phyloP scores from a whole-genome alignment of 1,139 yeast species.

The Lodderomyces pseudojiufengensis region DNA sequence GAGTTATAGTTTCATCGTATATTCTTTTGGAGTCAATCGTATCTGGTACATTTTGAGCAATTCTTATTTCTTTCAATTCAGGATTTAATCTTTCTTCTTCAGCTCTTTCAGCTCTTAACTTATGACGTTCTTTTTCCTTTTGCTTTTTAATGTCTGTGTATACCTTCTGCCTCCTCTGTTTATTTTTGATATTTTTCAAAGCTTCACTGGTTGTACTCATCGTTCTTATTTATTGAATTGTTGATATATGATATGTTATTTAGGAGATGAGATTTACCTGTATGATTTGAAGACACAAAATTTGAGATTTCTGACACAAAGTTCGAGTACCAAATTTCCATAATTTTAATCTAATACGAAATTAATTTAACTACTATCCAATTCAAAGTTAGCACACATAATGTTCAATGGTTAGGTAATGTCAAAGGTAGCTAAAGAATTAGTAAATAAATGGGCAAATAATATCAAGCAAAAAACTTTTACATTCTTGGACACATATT shows the following conservation, averaged over 20 bases:
- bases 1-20: conserved; percentile 80
- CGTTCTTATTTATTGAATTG: conserved; percentile 5
- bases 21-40: conserved; percentile 89
- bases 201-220: conserved; percentile 28
- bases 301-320: no score
- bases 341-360: conserved; percentile 1
- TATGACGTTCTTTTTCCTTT: conserved; percentile 73
- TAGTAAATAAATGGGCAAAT: conserved; percentile 18
- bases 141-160: conserved; percentile 73
- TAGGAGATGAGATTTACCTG: conserved; percentile 7
- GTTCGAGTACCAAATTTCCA: not conserved
- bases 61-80: conserved; percentile 72
- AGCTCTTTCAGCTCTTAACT: conserved; percentile 70
- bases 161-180: conserved; percentile 74
- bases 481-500: conserved; percentile 18
- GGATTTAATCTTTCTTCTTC: conserved; percentile 83
- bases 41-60: conserved; percentile 75
- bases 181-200: conserved; percentile 58
- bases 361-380: no score
- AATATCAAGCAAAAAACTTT: conserved; percentile 16
- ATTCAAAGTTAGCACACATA: no score
- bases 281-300: conserved; percentile 1
- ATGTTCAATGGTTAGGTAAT: no score
- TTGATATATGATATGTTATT: not conserved
- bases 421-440: conserved; percentile 10